Evolutionary conservation across 2,329 filamentous ascomycete genomes (phyloP), one percentile per base, ranked within the genome.

Genomic region (Metarhizium album): DNA sequence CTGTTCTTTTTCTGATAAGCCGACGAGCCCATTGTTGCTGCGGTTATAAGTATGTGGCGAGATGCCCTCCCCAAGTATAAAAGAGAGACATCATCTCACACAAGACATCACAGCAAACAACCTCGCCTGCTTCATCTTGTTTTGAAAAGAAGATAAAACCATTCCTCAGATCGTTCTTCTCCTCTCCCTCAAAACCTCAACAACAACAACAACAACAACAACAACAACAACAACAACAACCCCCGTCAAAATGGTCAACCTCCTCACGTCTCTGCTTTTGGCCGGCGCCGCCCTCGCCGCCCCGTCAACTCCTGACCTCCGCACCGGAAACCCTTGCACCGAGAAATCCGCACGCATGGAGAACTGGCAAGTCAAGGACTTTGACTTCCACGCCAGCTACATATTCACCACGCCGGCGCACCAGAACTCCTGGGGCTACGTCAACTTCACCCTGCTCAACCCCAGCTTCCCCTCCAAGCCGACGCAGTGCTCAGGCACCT

Each of bases 361-460:
- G 74, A 73, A 62, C 59, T 1, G 57, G 76, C 42, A 55, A 64
- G 45, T 77, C 42, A 55, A 64, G 45, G 59, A 64, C 60, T 74
- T 79, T 53, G 67, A 71, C 60, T 78, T 67, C 66, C 69, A 74
- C 60, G 69, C 70, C n/a, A 68, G 64, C 11, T 75, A 72, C 60
- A 61, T 65, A 59, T 78, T 76, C 66, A 67, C 66, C 16, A 78
- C 73, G 2, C 75, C 75, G 0, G 65, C 75, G 3, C 75, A 79
- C 63, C 73, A 77, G 55, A 73, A 71, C 60, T 69, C 69, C 2
- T 68, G 62, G 62, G 75, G 74, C 46, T 66, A 67, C 52, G 69
- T 73, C 54, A 66, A 64, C 59, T 79, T 79, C 65, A 73, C 70
- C 54, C 64, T 78, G n/a, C 58, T 62, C 49, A 78, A 76, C 68